Conservation (phyloP, 192 early-diverging fungal genomes). For the Gorgonomyces haynaldii region DNA sequence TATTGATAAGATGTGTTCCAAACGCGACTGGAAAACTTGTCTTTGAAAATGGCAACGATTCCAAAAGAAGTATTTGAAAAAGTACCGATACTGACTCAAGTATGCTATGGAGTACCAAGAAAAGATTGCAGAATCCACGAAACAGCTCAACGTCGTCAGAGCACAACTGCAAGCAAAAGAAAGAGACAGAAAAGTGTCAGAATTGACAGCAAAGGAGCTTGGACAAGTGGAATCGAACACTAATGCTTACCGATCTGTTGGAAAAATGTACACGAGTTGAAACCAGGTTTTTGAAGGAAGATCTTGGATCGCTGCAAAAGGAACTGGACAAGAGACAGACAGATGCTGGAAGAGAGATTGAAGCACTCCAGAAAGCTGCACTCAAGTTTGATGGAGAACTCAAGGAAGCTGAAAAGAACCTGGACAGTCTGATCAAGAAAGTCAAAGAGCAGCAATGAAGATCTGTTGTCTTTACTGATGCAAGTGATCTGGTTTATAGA, state of each 20-base stretch:
- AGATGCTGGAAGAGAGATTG: neutral
- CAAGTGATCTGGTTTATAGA: no score
- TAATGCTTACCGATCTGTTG: neutral
- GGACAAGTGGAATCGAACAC: no score
- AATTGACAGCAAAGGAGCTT: neutral
- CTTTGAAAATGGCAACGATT: no score
- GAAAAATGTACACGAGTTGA: neutral
- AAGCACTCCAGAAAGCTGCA: neutral
- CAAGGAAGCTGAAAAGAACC: neutral
- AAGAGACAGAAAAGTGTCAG: neutral
- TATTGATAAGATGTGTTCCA: no score
- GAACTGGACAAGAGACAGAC: neutral
- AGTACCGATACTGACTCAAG: neutral
- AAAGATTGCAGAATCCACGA: neutral
- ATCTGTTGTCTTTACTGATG: no score
- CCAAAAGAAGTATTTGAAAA: neutral
- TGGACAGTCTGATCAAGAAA: neutral
- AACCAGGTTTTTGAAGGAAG: neutral
- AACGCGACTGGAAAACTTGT: no score
- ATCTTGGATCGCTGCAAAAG: neutral
- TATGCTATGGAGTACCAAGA: neutral
- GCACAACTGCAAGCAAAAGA: neutral
- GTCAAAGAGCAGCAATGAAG: neutral
- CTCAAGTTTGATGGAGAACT: neutral
- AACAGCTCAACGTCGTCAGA: neutral